Base-by-base conservation (phyloP, 306 rosid genomes). In the Carpinus viminea region DNA sequence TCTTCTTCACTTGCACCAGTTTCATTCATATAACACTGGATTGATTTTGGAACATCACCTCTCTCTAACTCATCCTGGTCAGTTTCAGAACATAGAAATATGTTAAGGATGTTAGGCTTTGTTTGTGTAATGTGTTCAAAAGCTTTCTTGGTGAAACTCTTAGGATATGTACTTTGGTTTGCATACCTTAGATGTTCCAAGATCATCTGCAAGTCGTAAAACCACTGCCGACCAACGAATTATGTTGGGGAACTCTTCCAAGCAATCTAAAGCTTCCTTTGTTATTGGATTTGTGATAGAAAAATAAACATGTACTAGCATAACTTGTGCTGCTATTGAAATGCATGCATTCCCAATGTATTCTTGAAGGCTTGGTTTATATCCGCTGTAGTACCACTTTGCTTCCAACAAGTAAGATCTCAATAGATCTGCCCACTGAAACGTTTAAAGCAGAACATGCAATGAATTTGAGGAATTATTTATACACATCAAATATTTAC, bases 1-100 rank as follows among this genome's bases (percentile, higher is more conserved):
- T 68, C 76, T 0, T 74, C 57, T 73, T 82, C 76, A 7, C 73
- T 54, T 1, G 46, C 76, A 34, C 74, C 70, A 1, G 47, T 60
- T 57, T 82, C 82, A 15, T 78, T 34, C 82, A 82, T 82, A 36
- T 83, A 74, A 47, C 86, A 83, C 11, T 78, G 83, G 6, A 68
- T 41, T 0, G 83, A 68, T 26, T 78, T 78, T 0, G 34, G 47
- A 59, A 36, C 46, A 16, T 78, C 86, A 8, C 83, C 77, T 51
- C 77, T 74, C 52, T 74, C 4, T 4, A 31, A 10, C 51, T 83
- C 83, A 9, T 56, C 69, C 80, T 83, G 16, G 3, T 41, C 8
- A 48, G 52, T 3, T 60, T 60, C 8, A 60, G 28, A 56, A 56
- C 1, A 56, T 11, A 20, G 34, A 31, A 31, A 31, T 0, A 57